Base-by-base conservation (phyloP, 495 filamentous ascomycete species). In the Cercophora scortea region DNA sequence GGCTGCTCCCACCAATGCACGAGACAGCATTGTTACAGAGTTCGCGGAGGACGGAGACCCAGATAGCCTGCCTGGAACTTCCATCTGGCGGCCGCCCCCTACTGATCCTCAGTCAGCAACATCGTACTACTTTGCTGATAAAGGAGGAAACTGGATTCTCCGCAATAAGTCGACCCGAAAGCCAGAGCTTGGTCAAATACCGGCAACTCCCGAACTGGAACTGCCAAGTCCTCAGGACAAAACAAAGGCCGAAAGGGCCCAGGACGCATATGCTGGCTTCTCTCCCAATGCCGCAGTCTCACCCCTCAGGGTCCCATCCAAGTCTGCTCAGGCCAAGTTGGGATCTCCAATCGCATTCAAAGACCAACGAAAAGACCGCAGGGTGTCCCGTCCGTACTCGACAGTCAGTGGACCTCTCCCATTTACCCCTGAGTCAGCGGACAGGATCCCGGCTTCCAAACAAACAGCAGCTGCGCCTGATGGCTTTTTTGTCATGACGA, bases 21-120 rank as follows among this genome's bases (percentile, higher is more conserved):
- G 69, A 32, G 62, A 71, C 9, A 76, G 74, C 55, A 56, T 71
- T 18, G 56, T 73, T 10, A 73, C 76, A 15, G 73, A 75, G 42
- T 72, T 73, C 57, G 75, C 74, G 8, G 76, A 70, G 44, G 75
- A 77, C 53, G 71, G 68, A 10, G 68, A 74, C 41, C 43, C 58
- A 34, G 67, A 71, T 12, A 54, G 55, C 5, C 60, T 61, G 11
- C 48, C 61, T 11, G 61, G 62, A 36, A 57, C 62, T 35, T 58
- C 51, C 4, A 60, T 72, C 34, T 75, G 71, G 72, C 61, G 71
- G 8, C 72, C 70, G 7, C 67, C 71, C 11, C 58, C 65, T 16
- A 61, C 53, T 5, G 68, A 69, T 33, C 68, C 70, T 7, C 57
- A 60, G 10, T 69, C 71, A 1, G 70, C 70, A 11, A 63, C 64